These are phyloP conservation scores for Leavenworthia alabamica DNA, from an alignment of 345 rosid species.

Conservation along the genomic window DNA sequence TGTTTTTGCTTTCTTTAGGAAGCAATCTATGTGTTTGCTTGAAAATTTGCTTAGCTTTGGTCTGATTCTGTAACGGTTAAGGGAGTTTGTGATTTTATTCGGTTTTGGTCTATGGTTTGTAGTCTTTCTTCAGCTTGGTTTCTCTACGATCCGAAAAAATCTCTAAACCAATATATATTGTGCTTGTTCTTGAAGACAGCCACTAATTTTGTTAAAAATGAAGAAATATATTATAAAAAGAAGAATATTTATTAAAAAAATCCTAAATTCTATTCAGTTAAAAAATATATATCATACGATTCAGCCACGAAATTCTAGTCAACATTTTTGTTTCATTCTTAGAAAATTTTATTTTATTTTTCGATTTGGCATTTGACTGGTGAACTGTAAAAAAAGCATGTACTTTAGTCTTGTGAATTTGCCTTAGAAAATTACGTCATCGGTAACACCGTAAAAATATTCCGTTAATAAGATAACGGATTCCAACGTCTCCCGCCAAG, in stretches of 20 bases:
- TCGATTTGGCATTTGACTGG: no score
- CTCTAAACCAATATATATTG: conserved; percentile 9
- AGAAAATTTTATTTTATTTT: no score
- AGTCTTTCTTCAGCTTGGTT: not conserved
- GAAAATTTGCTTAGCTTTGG: conserved; percentile 7
- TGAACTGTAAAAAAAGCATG: not conserved
- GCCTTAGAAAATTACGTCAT: not conserved
- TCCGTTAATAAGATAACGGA: conserved; percentile 24
- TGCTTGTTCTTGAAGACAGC: not conserved
- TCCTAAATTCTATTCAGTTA: not conserved
- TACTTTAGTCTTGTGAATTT: not conserved
- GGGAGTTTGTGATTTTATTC: conserved; percentile 19
- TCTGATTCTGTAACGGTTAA: conserved; percentile 17
- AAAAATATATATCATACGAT: not conserved
- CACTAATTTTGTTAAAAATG: no score
- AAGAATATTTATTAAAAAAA: no score
- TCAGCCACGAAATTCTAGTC: not conserved
- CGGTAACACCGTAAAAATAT: conserved; percentile 19
- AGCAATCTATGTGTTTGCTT: conserved; percentile 17
- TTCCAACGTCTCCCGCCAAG: conserved; percentile 28
- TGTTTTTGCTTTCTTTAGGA: conserved; percentile 14
- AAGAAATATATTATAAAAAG: no score
- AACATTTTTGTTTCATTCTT: not conserved
- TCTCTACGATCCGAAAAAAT: not conserved
- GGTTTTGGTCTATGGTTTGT: conserved; percentile 10